phyloP scores from a whole-genome alignment of 148 eudicot genomes.

The Polygonum maritimum region DNA sequence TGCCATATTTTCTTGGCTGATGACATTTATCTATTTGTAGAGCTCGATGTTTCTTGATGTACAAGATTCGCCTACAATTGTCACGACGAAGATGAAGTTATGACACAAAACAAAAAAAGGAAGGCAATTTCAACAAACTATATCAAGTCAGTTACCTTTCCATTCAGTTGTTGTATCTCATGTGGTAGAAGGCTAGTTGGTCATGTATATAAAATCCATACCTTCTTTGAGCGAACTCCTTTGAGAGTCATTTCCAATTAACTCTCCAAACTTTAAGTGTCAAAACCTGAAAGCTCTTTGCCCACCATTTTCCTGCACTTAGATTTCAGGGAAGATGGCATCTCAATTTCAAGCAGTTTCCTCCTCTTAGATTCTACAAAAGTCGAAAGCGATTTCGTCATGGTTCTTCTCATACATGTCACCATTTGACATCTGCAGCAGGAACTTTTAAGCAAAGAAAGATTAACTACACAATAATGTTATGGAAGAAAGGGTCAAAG shows the following conservation, averaged over 20 bases:
- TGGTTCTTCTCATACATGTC: conserved; percentile 74
- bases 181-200: conserved; percentile 44
- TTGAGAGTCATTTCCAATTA: conserved; percentile 32
- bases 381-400: conserved; percentile 86
- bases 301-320: conserved; percentile 31
- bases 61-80: conserved; percentile 41
- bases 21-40: conserved; percentile 48
- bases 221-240: conserved; percentile 35
- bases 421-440: conserved; percentile 80
- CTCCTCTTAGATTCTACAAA: conserved; percentile 9
- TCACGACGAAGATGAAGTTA: background rate
- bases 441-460: background rate
- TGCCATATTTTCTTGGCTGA: conserved; percentile 40
- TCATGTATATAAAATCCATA: conserved; percentile 38
- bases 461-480: background rate
- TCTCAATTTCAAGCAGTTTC: too few species aligned
- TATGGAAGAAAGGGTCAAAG: background rate
- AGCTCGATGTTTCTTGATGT: conserved; percentile 61
- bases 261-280: conserved; percentile 30
- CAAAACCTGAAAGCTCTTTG: conserved; percentile 37
- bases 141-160: conserved; percentile 24
- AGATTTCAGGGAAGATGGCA: too few species aligned
- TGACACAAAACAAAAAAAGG: background rate
- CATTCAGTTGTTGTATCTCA: conserved; percentile 61
- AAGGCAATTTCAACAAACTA: background rate